A percentile compares a stretch with the other conserved stretches of the same genome.
phyloP scores from a whole-genome alignment of 2,329 filamentous ascomycete genomes.

The Aspergillus hiratsukae region DNA sequence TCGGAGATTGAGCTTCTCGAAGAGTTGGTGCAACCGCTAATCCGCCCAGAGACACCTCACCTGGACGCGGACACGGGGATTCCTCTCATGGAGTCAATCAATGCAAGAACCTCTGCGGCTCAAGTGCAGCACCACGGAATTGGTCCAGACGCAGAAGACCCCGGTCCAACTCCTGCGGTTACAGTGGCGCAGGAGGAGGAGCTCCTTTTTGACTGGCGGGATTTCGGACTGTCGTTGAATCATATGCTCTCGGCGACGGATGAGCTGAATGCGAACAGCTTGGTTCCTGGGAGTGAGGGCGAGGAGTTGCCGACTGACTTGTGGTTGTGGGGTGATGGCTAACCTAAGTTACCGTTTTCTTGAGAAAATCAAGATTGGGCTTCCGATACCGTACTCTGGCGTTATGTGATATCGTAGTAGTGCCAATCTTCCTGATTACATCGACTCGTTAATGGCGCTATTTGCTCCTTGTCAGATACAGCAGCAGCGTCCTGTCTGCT shows the following conservation, averaged over 20 bases:
- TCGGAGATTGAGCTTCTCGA: constrained; percentile 19
- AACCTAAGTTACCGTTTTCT: neutral
- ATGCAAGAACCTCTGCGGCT: neutral
- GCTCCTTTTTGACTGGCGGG: constrained; percentile 15
- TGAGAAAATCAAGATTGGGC: neutral
- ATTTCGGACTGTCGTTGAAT: constrained; percentile 17
- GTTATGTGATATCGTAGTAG: no score
- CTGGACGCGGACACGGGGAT: neutral
- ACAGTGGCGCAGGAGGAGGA: constrained; percentile 9
- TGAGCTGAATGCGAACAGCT: constrained; percentile 15
- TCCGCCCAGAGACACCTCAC: neutral
- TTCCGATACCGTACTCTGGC: no score
- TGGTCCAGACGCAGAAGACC: neutral
- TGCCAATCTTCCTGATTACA: no score
- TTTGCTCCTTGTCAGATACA: no score
- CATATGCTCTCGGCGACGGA: constrained; percentile 19
- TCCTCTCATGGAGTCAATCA: neutral
- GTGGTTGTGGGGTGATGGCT: constrained; percentile 18
- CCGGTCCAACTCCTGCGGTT: neutral
- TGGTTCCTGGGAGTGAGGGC: constrained; percentile 12
- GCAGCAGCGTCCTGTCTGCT: no score
- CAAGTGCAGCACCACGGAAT: neutral
- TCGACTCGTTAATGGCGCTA: no score
- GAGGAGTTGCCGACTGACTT: constrained; percentile 13
- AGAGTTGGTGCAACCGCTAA: constrained; percentile 14